Evolutionary conservation across 1,139 yeast genomes (phyloP).

Genomic region (Sporopachydermia cereana): DNA sequence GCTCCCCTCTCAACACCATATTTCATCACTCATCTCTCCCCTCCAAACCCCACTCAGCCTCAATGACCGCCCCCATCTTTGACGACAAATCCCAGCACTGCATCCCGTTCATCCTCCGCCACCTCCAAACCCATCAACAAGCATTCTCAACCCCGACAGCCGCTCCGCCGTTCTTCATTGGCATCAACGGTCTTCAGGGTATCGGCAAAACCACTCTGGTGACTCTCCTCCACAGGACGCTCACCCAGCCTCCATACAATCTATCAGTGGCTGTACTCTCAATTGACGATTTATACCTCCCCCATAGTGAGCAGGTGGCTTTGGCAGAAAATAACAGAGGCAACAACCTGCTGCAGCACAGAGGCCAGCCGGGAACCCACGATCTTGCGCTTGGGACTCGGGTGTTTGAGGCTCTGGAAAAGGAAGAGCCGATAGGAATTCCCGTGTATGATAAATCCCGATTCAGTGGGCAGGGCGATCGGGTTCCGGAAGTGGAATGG

Average conservation of each 20-base stretch:
- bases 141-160: conserved; percentile 11
- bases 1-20: no score
- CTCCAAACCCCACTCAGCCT: no score
- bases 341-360: conserved; percentile 54
- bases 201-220: conserved; percentile 78
- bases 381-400: conserved; percentile 39
- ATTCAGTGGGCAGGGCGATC: conserved; percentile 70
- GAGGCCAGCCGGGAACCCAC: conserved; percentile 95
- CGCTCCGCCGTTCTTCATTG: conserved; percentile 43
- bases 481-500: conserved; percentile 35
- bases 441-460: conserved; percentile 76
- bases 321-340: conserved; percentile 30
- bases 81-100: conserved; percentile 3
- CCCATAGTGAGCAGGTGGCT: conserved; percentile 43
- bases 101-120: background rate
- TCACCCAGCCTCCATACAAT: conserved; percentile 28
- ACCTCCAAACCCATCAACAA: background rate
- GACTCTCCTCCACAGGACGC: conserved; percentile 27
- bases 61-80: background rate
- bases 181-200: conserved; percentile 86
- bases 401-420: conserved; percentile 18
- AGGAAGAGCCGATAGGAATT: conserved; percentile 54
- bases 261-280: conserved; percentile 48
- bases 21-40: no score
- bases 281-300: conserved; percentile 77